These are phyloP conservation scores for Sporothrix curviconia DNA, from an alignment of 2,329 filamentous ascomycete species.

Conservation along the genomic window DNA sequence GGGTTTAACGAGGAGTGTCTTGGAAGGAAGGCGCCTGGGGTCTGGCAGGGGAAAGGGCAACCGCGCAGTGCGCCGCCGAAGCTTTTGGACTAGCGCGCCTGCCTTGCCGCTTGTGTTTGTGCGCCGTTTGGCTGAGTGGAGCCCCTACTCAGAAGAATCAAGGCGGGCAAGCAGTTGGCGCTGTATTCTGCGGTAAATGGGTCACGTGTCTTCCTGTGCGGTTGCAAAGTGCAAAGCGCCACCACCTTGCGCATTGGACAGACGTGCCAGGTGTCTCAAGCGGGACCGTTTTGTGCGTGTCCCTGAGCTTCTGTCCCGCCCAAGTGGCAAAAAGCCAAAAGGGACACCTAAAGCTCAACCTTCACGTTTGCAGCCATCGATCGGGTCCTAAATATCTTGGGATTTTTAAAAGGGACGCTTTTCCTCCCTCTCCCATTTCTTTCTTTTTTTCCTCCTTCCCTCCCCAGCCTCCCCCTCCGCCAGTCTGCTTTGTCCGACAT, in stretches of 20 bases:
- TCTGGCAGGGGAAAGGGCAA: no score
- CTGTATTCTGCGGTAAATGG: not conserved
- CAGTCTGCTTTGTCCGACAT: not conserved
- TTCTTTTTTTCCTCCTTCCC: conserved; percentile 1
- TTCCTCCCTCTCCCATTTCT: not conserved
- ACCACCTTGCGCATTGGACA: conserved; percentile 10
- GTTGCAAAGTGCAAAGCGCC: not conserved
- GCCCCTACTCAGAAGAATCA: not conserved
- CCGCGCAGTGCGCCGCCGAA: not conserved
- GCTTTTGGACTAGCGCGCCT: conserved; percentile 2
- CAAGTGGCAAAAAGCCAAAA: conserved; percentile 9
- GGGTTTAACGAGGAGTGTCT: not conserved
- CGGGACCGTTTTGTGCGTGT: conserved; percentile 17
- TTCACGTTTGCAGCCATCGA: no score
- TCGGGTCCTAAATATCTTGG: conserved; percentile 12
- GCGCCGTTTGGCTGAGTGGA: not conserved
- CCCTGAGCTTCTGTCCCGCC: not conserved
- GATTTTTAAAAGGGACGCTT: conserved; percentile 3
- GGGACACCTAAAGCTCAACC: conserved; percentile 8
- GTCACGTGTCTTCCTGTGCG: conserved; percentile 1
- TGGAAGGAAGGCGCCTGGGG: not conserved
- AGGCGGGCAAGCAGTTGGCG: not conserved
- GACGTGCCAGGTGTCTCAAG: conserved; percentile 22
- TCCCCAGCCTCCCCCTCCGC: not conserved
- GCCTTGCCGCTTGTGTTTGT: not conserved